Evolutionary conservation across 768 basidiomycete genomes (phyloP).

Genomic region (Hypholoma sublateritium): DNA sequence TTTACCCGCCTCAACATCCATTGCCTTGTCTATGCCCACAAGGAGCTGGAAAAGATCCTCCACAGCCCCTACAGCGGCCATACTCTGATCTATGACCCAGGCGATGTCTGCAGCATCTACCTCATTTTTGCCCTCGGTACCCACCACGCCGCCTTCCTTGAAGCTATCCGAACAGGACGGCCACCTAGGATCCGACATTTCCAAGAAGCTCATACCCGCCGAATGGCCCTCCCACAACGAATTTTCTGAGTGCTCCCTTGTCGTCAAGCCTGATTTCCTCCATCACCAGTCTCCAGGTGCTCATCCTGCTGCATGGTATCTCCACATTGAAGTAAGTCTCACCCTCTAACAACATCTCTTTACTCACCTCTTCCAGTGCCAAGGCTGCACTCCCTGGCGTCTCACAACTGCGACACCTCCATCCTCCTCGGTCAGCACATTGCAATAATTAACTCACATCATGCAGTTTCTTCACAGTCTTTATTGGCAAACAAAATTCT

Average conservation of each 20-base stretch:
- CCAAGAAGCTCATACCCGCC: conserved; percentile 62
- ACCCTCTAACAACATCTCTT: too few species aligned
- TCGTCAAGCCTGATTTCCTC: conserved; percentile 82
- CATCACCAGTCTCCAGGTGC: conserved; percentile 77
- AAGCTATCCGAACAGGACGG: conserved; percentile 43
- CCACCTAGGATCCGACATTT: conserved; percentile 36
- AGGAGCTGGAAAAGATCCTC: conserved; percentile 66
- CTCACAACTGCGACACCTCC: conserved; percentile 86
- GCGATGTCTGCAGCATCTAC: conserved; percentile 77
- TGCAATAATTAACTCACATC: too few species aligned
- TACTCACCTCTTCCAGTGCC: conserved; percentile 48
- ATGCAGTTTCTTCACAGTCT: too few species aligned
- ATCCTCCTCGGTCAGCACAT: conserved; percentile 84
- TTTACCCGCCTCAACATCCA: conserved; percentile 78
- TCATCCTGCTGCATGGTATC: conserved; percentile 88
- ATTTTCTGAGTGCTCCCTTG: conserved; percentile 78
- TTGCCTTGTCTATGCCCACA: conserved; percentile 71
- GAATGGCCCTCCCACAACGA: conserved; percentile 83
- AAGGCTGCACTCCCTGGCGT: conserved; percentile 88
- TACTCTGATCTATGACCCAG: conserved; percentile 60
- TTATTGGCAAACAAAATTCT: too few species aligned
- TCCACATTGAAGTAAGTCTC: conserved; percentile 75
- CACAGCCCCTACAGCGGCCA: conserved; percentile 64
- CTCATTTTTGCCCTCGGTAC: conserved; percentile 80
- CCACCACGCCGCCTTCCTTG: conserved; percentile 58